Conservation (phyloP, 2,329 filamentous ascomycete species). For the Aspergillus brunneoviolaceus region DNA sequence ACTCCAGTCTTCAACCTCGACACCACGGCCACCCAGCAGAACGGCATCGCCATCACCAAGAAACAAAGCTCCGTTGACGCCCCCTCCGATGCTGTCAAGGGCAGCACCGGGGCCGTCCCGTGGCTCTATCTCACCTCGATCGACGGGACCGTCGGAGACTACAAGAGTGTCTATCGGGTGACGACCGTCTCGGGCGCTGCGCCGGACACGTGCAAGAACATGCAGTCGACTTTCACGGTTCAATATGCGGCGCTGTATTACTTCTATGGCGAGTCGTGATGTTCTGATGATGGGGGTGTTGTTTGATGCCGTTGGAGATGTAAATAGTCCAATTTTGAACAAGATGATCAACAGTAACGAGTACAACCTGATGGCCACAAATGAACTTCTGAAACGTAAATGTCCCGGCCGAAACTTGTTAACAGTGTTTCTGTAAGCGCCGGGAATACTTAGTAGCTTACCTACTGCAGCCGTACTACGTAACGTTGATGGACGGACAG, state of each 20-base stretch:
- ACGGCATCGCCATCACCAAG: slow-evolving; percentile 61
- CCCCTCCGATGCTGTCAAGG: slow-evolving; percentile 60
- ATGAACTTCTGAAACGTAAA: background rate
- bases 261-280: slow-evolving; percentile 49
- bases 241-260: slow-evolving; percentile 81
- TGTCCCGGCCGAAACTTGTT: background rate
- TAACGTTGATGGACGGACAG: background rate
- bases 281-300: background rate
- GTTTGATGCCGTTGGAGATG: slow-evolving; percentile 7
- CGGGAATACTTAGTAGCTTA: background rate
- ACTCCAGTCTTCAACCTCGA: slow-evolving; percentile 80
- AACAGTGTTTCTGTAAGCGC: slow-evolving; percentile 3
- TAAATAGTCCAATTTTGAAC: background rate
- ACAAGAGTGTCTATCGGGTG: slow-evolving; percentile 78
- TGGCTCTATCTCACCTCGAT: slow-evolving; percentile 71
- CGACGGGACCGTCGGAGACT: slow-evolving; percentile 58
- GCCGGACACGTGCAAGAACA: slow-evolving; percentile 69
- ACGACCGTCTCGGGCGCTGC: slow-evolving; percentile 78
- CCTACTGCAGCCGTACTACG: background rate
- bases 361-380: background rate
- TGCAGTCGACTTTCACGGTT: slow-evolving; percentile 65
- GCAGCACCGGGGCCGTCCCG: slow-evolving; percentile 66
- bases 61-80: slow-evolving; percentile 64
- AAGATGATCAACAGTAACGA: background rate
- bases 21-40: slow-evolving; percentile 45